Evolutionary conservation across 805 yeast species (phyloP).

Genomic region (Diddensiella santjacobensis): DNA sequence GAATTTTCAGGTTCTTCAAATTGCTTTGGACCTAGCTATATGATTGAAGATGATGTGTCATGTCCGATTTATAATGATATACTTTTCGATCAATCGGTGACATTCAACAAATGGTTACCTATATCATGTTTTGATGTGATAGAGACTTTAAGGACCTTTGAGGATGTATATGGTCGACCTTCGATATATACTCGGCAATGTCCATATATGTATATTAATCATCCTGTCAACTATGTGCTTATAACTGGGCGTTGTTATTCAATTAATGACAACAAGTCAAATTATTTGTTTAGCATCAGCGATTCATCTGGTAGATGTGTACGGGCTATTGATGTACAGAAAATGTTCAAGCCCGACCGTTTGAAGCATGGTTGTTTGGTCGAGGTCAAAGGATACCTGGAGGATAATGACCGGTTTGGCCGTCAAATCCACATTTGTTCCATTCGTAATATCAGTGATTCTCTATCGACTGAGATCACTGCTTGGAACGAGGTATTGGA

Average conservation of each 20-base stretch:
- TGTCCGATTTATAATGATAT: conserved; percentile 1
- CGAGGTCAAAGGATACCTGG: conserved; percentile 13
- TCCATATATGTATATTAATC: conserved; percentile 24
- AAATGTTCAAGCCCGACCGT: background rate
- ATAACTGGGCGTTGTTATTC: conserved; percentile 16
- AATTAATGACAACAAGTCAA: background rate
- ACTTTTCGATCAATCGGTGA: conserved; percentile 13
- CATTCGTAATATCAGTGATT: background rate
- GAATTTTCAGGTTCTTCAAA: no score
- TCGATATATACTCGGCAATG: conserved; percentile 1
- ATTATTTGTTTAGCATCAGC: conserved; percentile 2
- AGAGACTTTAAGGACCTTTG: conserved; percentile 1
- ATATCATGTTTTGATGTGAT: conserved; percentile 19
- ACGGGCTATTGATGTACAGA: background rate
- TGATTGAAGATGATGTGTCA: no score
- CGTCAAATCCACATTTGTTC: conserved; percentile 7
- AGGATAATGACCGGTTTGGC: conserved; percentile 2
- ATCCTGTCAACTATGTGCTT: conserved; percentile 22
- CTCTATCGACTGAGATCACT: conserved; percentile 2
- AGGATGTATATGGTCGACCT: conserved; percentile 1
- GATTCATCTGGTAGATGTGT: conserved; percentile 10
- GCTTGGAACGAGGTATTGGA: conserved; percentile 4
- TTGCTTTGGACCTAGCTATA: no score
- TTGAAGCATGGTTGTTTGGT: conserved; percentile 4
- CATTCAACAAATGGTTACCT: conserved; percentile 25